These are phyloP conservation scores for Entomophthora muscae DNA, from an alignment of 371 early-diverging fungal genomes.

Conservation along the genomic window DNA sequence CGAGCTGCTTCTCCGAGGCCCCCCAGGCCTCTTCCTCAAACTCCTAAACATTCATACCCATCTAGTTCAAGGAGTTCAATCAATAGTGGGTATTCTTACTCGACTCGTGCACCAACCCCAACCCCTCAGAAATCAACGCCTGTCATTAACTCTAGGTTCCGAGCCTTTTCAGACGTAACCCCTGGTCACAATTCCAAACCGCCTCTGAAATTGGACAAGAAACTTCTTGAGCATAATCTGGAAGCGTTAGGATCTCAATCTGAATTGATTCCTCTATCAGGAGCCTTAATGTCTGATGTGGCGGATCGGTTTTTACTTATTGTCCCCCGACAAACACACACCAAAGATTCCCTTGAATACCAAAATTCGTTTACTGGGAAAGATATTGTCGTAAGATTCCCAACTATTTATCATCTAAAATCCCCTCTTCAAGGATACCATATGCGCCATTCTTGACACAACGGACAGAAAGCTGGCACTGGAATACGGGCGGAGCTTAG, in stretches of 20 bases:
- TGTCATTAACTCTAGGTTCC: neutral
- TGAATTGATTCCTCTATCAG: neutral
- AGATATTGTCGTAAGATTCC: constrained; percentile 56
- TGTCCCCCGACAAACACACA: constrained; percentile 25
- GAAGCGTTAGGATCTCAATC: neutral
- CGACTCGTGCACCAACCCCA: neutral
- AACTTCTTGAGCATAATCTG: neutral
- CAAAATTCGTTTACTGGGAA: constrained; percentile 60
- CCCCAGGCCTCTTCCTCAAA: neutral
- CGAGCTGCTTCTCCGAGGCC: neutral
- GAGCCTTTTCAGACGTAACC: neutral
- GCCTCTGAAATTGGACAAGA: neutral
- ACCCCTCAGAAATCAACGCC: neutral
- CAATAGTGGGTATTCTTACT: neutral
- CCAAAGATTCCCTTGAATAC: constrained; percentile 65
- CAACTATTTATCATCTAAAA: neutral
- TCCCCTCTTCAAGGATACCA: constrained; percentile 45
- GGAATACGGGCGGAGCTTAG: constrained; percentile 68
- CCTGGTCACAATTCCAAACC: neutral
- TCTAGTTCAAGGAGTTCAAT: neutral
- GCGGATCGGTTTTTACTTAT: constrained; percentile 2
- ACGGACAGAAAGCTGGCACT: constrained; percentile 72
- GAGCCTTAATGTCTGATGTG: neutral
- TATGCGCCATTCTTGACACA: constrained; percentile 50
- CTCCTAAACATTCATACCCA: neutral